Evolutionary conservation across 495 filamentous ascomycete genomes (phyloP).

Genomic region (Elaphomyces granulatus): DNA sequence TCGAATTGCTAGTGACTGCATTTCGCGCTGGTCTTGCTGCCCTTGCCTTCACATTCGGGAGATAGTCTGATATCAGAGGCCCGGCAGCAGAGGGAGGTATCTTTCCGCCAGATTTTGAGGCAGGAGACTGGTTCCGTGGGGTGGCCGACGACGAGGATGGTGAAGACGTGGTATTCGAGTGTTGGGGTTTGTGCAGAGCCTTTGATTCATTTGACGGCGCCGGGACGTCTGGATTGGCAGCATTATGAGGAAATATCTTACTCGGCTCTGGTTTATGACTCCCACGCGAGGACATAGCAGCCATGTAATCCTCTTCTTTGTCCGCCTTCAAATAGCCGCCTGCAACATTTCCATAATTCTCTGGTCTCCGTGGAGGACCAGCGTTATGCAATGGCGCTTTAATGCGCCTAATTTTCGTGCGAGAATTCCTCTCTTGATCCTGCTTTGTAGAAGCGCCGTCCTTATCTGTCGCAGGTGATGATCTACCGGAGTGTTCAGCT

Average conservation of each 20-base stretch:
- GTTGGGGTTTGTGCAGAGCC: slow-evolving; percentile 21
- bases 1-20: slow-evolving; percentile 26
- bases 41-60: slow-evolving; percentile 47
- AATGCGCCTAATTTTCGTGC: slow-evolving; percentile 37
- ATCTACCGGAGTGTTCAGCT: slow-evolving; percentile 10
- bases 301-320: slow-evolving; percentile 48
- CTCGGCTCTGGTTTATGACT: background rate
- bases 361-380: slow-evolving; percentile 42
- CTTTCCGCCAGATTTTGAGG: slow-evolving; percentile 31
- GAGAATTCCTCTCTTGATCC: slow-evolving; percentile 20
- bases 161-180: slow-evolving; percentile 6
- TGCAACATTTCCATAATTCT: slow-evolving; percentile 39
- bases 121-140: slow-evolving; percentile 26
- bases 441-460: slow-evolving; percentile 8
- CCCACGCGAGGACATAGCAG: slow-evolving; percentile 12
- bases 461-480: slow-evolving; percentile 15
- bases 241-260: background rate
- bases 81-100: slow-evolving; percentile 56
- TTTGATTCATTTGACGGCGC: slow-evolving; percentile 25
- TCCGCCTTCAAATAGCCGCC: slow-evolving; percentile 49
- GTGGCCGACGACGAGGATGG: slow-evolving; percentile 14
- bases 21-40: slow-evolving; percentile 44
- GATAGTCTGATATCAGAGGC: slow-evolving; percentile 62
- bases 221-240: slow-evolving; percentile 15
- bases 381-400: slow-evolving; percentile 45